Percentiles rank a stretch among this genome's conserved stretches.
Conservation (phyloP, 805 yeast genomes). For the Lipomyces kockii region DNA sequence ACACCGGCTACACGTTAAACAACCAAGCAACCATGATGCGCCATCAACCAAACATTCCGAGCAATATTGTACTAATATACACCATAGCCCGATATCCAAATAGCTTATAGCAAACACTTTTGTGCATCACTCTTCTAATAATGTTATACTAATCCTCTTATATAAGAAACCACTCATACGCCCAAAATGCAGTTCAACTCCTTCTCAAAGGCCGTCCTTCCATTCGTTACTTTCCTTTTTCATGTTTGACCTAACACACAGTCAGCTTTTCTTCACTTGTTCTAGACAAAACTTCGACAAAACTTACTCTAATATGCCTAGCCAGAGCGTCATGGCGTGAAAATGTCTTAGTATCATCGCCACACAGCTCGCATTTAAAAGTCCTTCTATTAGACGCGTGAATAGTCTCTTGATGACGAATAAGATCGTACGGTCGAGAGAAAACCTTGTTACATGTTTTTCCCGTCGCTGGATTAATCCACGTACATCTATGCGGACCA, state of each 20-base stretch:
- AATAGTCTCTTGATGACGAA: constrained; percentile 94
- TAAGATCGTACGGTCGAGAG: constrained; percentile 91
- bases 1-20: neutral
- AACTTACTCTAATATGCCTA: constrained; percentile 81
- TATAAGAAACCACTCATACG: constrained; percentile 12
- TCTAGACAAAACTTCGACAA: neutral
- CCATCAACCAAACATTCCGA: neutral
- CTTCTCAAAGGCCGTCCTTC: constrained; percentile 1
- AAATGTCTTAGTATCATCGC: constrained; percentile 78
- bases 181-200: constrained; percentile 9
- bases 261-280: neutral
- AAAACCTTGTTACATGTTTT: constrained; percentile 74
- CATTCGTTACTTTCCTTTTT: constrained; percentile 27
- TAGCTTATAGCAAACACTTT: neutral
- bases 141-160: neutral
- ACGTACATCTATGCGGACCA: constrained; percentile 56
- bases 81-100: neutral
- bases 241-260: constrained; percentile 28
- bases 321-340: constrained; percentile 94
- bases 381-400: constrained; percentile 87
- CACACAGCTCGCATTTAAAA: constrained; percentile 86
- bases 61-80: neutral
- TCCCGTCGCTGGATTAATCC: constrained; percentile 65
- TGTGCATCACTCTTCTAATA: neutral
- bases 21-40: neutral